Percentiles rank a stretch among this genome's conserved stretches.
phyloP scores from a whole-genome alignment of 2,329 filamentous ascomycete genomes.

The Talaromyces sp. region DNA sequence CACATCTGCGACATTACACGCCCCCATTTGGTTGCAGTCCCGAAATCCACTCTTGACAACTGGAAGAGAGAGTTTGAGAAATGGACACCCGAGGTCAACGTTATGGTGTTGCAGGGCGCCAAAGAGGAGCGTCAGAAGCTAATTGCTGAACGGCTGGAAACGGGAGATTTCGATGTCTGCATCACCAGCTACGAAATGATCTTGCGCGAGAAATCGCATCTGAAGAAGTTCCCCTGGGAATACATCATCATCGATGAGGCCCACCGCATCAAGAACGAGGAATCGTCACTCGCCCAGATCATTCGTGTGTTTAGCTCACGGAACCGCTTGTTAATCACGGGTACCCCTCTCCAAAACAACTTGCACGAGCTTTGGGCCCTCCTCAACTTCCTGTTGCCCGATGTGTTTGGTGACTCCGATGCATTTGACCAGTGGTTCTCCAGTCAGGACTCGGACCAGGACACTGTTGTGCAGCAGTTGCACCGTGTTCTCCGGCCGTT shows the following conservation, averaged over 20 bases:
- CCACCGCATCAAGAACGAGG: slow-evolving; percentile 98
- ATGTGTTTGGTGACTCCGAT: slow-evolving; percentile 94
- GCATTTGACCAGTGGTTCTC: slow-evolving; percentile 99
- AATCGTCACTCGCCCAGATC: slow-evolving; percentile 92
- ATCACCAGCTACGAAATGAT: slow-evolving; percentile 99
- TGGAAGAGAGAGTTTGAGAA: slow-evolving; percentile 92
- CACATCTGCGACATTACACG: slow-evolving; percentile 86
- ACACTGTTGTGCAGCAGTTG: slow-evolving; percentile 91
- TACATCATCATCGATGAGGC: slow-evolving; percentile 99
- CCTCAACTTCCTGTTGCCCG: slow-evolving; percentile 94
- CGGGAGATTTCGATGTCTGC: slow-evolving; percentile 95
- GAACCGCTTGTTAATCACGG: slow-evolving; percentile 91
- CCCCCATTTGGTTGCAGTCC: slow-evolving; percentile 85
- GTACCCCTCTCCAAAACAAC: slow-evolving; percentile 96
- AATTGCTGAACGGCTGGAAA: slow-evolving; percentile 85
- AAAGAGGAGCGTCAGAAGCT: slow-evolving; percentile 88
- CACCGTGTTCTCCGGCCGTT: slow-evolving; percentile 92
- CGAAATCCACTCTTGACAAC: slow-evolving; percentile 96
- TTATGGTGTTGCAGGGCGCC: slow-evolving; percentile 86
- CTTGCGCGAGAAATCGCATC: slow-evolving; percentile 82
- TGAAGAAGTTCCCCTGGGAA: slow-evolving; percentile 99
- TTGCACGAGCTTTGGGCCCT: slow-evolving; percentile 96
- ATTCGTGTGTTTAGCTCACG: slow-evolving; percentile 94
- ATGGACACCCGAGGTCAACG: slow-evolving; percentile 95
- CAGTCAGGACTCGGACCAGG: slow-evolving; percentile 81